A percentile compares a stretch with the other conserved stretches of the same genome.
Conservation (phyloP, 2,329 filamentous ascomycete species). For the Dothidotthia symphoricarpi region DNA sequence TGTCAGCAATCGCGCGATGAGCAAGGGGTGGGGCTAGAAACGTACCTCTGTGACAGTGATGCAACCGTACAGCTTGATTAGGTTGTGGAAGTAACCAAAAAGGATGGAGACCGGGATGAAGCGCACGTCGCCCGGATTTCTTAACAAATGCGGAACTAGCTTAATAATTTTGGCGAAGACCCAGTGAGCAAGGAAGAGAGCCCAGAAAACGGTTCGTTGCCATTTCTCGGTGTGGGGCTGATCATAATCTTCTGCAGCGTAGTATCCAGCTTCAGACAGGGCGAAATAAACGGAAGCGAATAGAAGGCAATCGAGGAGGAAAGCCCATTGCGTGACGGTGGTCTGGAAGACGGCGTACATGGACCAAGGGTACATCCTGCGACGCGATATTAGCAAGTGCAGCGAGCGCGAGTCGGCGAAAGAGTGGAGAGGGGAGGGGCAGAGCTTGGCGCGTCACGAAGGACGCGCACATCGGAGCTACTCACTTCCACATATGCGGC, state of each 20-base stretch:
- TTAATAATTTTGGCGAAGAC: constrained; percentile 91
- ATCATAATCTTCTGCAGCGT: constrained; percentile 18
- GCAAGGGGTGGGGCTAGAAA: constrained; percentile 25
- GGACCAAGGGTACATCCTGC: constrained; percentile 86
- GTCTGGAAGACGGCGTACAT: constrained; percentile 90
- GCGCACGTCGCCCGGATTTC: constrained; percentile 76
- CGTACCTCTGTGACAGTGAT: constrained; percentile 59
- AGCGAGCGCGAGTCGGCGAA: constrained; percentile 14
- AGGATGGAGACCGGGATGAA: constrained; percentile 81
- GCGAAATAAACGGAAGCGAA: constrained; percentile 33
- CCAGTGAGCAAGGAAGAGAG: constrained; percentile 42
- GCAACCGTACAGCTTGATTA: constrained; percentile 88
- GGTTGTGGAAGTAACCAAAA: constrained; percentile 89
- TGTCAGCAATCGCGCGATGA: constrained; percentile 19
- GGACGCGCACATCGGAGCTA: constrained; percentile 26
- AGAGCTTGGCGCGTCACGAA: constrained; percentile 31
- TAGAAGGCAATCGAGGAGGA: constrained; percentile 65
- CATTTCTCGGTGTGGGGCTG: constrained; percentile 17
- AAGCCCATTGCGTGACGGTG: constrained; percentile 84
- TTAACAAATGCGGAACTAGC: constrained; percentile 79
- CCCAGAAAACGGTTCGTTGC: constrained; percentile 32
- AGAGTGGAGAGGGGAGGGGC: constrained; percentile 24
- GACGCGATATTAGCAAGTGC: constrained; percentile 26
- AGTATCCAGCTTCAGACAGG: constrained; percentile 34
- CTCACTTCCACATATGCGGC: constrained; percentile 83